Percentiles rank a stretch among this genome's conserved stretches.
Evolutionary conservation across 768 basidiomycete genomes (phyloP).

Genomic region (Favolaschia claudopus): DNA sequence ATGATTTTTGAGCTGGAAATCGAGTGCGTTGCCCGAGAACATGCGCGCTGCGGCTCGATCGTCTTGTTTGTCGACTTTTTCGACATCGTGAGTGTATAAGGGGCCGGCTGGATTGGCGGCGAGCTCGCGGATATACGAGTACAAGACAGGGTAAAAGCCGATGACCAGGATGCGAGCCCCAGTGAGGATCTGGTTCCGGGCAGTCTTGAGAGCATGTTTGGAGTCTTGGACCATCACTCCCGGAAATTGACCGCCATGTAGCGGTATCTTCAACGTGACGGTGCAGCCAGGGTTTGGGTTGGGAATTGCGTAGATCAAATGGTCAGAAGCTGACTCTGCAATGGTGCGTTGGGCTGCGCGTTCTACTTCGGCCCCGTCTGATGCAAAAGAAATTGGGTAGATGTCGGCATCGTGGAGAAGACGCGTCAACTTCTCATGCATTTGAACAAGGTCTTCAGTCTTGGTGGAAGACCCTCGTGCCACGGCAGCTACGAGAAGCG

Average conservation of each 20-base stretch:
- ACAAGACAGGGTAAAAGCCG: conserved; percentile 30
- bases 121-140: conserved; percentile 27
- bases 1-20: conserved; percentile 25
- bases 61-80: conserved; percentile 44
- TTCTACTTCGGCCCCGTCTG: conserved; percentile 43
- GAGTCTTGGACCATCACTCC: conserved; percentile 43
- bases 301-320: background rate
- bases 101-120: conserved; percentile 25
- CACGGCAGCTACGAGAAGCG: conserved; percentile 43
- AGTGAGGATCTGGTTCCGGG: conserved; percentile 42
- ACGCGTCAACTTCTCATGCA: conserved; percentile 24
- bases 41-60: conserved; percentile 43
- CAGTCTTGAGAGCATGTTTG: conserved; percentile 45
- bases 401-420: conserved; percentile 32
- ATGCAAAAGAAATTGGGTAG: conserved; percentile 39
- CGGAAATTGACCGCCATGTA: conserved; percentile 27
- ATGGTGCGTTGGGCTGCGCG: conserved; percentile 34
- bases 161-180: conserved; percentile 38
- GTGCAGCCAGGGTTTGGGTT: background rate
- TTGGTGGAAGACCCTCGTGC: conserved; percentile 32
- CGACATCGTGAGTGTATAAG: conserved; percentile 39
- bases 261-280: background rate
- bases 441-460: conserved; percentile 25
- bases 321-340: background rate
- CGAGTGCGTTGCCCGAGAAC: conserved; percentile 37